Evolutionary conservation across 495 filamentous ascomycete species (phyloP).

Genomic region (Penicillium bovifimosum): DNA sequence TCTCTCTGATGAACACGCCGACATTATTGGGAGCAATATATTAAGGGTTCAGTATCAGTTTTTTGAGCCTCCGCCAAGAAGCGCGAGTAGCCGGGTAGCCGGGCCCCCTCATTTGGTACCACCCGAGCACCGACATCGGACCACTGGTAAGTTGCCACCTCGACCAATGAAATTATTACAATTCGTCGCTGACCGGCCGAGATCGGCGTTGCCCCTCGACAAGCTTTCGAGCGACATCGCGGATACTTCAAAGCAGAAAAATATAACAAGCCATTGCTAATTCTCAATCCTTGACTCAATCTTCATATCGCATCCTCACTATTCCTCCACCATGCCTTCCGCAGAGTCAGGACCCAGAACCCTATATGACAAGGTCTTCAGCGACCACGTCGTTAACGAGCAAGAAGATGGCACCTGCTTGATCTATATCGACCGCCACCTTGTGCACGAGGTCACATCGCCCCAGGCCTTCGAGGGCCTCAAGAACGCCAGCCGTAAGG

Average conservation of each 20-base stretch:
- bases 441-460: constrained; percentile 97
- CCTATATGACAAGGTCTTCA: constrained; percentile 96
- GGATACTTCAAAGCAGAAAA: constrained; percentile 20
- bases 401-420: constrained; percentile 87
- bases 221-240: constrained; percentile 40
- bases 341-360: constrained; percentile 74
- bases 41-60: neutral
- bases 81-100: constrained; percentile 25
- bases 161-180: constrained; percentile 23
- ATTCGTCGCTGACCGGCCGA: constrained; percentile 43
- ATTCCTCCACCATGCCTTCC: constrained; percentile 62
- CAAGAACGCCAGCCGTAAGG: constrained; percentile 75
- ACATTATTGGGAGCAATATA: neutral
- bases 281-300: neutral
- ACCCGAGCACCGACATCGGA: constrained; percentile 12
- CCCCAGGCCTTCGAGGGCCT: constrained; percentile 98
- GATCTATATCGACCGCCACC: constrained; percentile 92
- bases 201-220: constrained; percentile 38
- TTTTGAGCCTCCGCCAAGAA: constrained; percentile 13
- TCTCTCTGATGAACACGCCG: too few species aligned
- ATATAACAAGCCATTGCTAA: constrained; percentile 21
- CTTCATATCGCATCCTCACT: neutral
- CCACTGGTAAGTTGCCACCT: neutral
- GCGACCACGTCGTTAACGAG: constrained; percentile 89
- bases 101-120: constrained; percentile 9